Base-by-base conservation (phyloP, 345 rosid species). In the Acer saccharum region DNA sequence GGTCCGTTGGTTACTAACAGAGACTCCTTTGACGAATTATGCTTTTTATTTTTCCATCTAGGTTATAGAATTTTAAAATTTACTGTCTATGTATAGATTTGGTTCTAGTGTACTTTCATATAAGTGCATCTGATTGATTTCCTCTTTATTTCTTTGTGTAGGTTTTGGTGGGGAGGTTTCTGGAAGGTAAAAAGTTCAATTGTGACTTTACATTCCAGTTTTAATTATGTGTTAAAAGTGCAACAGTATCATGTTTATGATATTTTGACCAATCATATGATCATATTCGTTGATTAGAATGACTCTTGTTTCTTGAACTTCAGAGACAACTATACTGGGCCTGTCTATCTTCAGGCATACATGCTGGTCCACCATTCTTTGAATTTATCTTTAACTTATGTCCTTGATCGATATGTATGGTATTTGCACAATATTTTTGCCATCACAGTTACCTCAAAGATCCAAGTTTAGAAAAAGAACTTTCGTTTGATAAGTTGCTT, bases 161-260 rank as follows among this genome's bases (percentile, higher is more conserved):
- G 99, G 95, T 96, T 96, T 84, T 94, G 95, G 98, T 91, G 86
- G 90, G 99, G 98, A 84, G 99, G 99, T 81, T 92, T 94, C 69
- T 96, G 98, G 98, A 96, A 96, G 99, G 99, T 94, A 90, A 64
- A 58, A 61, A 46, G 44, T 80, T 84, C 55, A 65, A 66, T 72
- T 75, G 54, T 71, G 73, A 35, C 55, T 43, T 57, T 65, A 57
- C 52, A 41, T 73, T 68, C 27, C 29, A 20, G 17, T 23, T 18
- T 67, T 64, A n/a, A 55, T 74, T 52, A 67, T 50, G 17, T 29
- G 71, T 71, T 70, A 48, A 57, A 50, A 55, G 69, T 60, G 48
- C 65, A 72, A 20, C 64, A 29, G 32, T 46, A 55, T 68, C 23
- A 62, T 54, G 46, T 57, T 25, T 60, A 43, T 11, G 46, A 48